phyloP scores from a whole-genome alignment of 2,329 filamentous ascomycete genomes.

The Teratosphaeria gauchensis region DNA sequence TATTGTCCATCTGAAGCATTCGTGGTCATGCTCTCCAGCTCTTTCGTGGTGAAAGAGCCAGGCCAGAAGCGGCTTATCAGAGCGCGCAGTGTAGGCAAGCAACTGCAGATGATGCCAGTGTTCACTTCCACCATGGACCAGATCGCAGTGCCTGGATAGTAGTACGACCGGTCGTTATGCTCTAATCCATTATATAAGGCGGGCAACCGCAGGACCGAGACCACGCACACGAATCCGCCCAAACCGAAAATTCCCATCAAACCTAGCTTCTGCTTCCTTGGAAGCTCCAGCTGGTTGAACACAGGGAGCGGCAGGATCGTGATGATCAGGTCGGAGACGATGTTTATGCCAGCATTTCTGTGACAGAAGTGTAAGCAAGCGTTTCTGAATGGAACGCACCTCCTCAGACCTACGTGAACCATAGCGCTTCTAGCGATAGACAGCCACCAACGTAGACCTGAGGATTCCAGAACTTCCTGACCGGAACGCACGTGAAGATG shows the following conservation, averaged over 20 bases:
- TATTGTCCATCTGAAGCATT: background rate
- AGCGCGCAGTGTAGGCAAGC: constrained; percentile 30
- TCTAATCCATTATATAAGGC: constrained; percentile 19
- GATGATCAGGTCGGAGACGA: constrained; percentile 27
- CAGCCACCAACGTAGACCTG: constrained; percentile 22
- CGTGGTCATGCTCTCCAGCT: background rate
- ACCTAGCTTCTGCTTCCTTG: constrained; percentile 22
- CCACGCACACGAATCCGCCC: constrained; percentile 23
- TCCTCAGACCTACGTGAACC: constrained; percentile 19
- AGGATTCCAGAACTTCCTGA: constrained; percentile 34
- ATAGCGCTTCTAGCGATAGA: constrained; percentile 30
- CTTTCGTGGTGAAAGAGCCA: background rate
- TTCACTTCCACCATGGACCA: constrained; percentile 29
- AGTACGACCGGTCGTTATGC: constrained; percentile 20
- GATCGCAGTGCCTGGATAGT: constrained; percentile 26
- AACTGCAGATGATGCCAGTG: constrained; percentile 28
- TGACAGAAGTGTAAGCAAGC: constrained; percentile 14
- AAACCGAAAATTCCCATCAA: constrained; percentile 27
- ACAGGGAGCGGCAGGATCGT: constrained; percentile 26
- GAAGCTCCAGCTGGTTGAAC: constrained; percentile 26
- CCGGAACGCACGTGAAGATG: constrained; percentile 33
- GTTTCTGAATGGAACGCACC: background rate
- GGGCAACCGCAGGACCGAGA: constrained; percentile 25
- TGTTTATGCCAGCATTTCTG: constrained; percentile 28
- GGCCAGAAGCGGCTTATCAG: constrained; percentile 20